A percentile compares a stretch with the other conserved stretches of the same genome.
These are phyloP conservation scores for Tulasnella sp. DNA, from an alignment of 768 basidiomycete genomes.

Conservation along the genomic window DNA sequence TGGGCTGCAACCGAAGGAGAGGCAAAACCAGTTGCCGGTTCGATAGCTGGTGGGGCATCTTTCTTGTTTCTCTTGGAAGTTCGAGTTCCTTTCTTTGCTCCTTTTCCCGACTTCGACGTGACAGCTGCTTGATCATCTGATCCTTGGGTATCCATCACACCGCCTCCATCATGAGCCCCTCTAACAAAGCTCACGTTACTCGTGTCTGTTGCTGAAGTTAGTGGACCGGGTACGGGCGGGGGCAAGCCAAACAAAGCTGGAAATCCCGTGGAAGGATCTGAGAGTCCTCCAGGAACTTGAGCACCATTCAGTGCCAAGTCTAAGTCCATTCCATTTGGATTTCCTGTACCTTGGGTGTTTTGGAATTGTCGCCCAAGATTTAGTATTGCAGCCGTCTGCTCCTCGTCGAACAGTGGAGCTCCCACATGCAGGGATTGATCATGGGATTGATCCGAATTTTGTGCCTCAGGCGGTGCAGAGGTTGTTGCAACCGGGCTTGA, in stretches of 20 bases:
- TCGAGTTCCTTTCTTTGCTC: not conserved
- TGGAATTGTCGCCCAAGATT: no score
- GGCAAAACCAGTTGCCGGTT: not conserved
- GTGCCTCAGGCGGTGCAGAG: not conserved
- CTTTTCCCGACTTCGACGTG: not conserved
- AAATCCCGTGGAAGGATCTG: not conserved
- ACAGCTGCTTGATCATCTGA: no score
- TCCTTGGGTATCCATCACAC: no score
- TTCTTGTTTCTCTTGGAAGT: not conserved
- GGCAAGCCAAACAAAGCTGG: not conserved
- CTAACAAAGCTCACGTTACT: conserved; percentile 13
- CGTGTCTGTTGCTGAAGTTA: not conserved
- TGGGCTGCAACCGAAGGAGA: not conserved
- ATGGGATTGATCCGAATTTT: not conserved
- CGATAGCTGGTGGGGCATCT: not conserved
- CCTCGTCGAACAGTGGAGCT: not conserved
- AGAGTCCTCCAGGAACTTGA: not conserved
- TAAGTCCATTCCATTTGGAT: not conserved
- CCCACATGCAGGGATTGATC: not conserved
- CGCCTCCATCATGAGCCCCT: no score
- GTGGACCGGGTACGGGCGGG: not conserved
- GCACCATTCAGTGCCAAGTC: not conserved
- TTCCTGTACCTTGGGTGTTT: no score
- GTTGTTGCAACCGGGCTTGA: not conserved
- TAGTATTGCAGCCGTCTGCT: not conserved